These are phyloP conservation scores for Cladosporium sp. DNA, from an alignment of 2,329 filamentous ascomycete species.

Conservation along the genomic window DNA sequence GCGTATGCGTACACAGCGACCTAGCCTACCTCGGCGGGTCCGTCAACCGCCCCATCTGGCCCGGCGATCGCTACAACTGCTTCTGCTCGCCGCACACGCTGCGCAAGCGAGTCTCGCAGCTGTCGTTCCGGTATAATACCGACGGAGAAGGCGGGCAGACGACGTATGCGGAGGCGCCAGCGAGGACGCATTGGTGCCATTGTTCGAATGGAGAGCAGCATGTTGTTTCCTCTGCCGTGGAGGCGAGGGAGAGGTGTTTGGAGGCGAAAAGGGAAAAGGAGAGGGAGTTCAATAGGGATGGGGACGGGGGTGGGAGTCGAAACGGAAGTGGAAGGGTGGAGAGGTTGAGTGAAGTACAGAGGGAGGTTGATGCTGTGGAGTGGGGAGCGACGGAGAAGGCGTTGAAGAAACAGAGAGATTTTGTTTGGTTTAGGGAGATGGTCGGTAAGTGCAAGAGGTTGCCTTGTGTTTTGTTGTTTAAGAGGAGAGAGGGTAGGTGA, in stretches of 20 bases:
- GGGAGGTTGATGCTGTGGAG: background rate
- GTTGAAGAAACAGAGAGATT: constrained; percentile 1
- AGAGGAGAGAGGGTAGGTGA: too few species aligned
- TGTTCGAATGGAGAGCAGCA: background rate
- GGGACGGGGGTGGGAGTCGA: too few species aligned
- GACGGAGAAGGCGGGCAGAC: background rate
- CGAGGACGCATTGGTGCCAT: background rate
- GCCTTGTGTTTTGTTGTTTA: background rate
- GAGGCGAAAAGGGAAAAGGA: background rate
- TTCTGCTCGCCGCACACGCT: background rate
- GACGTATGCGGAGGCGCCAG: background rate
- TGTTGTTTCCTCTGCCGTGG: background rate
- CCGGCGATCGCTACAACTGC: background rate
- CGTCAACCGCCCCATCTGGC: background rate
- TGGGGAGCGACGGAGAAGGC: background rate
- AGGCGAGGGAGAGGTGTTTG: background rate
- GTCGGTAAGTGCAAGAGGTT: background rate
- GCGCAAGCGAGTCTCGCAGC: background rate
- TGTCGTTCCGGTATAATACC: background rate
- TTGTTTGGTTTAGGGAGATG: background rate
- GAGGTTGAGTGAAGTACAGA: background rate
- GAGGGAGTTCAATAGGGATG: background rate
- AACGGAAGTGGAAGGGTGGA: too few species aligned
- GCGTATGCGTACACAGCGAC: background rate
- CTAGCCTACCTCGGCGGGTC: background rate